These are phyloP conservation scores for Populus alba DNA, from an alignment of 345 rosid species.

Conservation along the genomic window DNA sequence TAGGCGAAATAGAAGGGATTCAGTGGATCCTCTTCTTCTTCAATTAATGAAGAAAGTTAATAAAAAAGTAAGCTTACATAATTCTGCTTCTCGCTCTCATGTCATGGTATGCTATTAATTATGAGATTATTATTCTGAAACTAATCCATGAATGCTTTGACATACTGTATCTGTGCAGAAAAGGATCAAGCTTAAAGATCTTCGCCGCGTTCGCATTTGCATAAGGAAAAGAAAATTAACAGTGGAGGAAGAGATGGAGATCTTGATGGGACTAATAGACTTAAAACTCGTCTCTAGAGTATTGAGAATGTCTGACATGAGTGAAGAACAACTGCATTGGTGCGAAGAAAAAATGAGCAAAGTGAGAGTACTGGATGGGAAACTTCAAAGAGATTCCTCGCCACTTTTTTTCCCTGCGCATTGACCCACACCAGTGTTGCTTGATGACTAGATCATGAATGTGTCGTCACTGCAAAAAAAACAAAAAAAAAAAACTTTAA, in stretches of 20 bases:
- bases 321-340: conserved; percentile 86
- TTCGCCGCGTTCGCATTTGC: conserved; percentile 64
- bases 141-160: not conserved
- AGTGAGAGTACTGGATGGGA: conserved; percentile 64
- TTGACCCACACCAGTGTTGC: conserved; percentile 41
- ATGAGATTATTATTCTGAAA: not conserved
- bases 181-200: conserved; percentile 74
- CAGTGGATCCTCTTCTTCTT: conserved; percentile 82
- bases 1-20: conserved; percentile 51
- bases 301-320: conserved; percentile 64
- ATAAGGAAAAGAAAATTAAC: conserved; percentile 60
- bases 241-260: conserved; percentile 79
- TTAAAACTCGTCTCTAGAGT: conserved; percentile 89
- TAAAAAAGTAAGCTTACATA: conserved; percentile 50
- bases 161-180: conserved; percentile 48
- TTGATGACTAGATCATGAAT: conserved; percentile 40
- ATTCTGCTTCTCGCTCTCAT: not conserved
- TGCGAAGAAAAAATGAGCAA: conserved; percentile 97
- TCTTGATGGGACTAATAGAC: conserved; percentile 86
- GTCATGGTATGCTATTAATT: not conserved
- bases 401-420: conserved; percentile 95
- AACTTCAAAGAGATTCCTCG: conserved; percentile 82
- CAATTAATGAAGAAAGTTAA: conserved; percentile 82
- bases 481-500: conserved; percentile 22
- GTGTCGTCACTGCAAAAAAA: conserved; percentile 24